phyloP scores from a whole-genome alignment of 2,329 filamentous ascomycete genomes.

The Rhynchosporium secalis region DNA sequence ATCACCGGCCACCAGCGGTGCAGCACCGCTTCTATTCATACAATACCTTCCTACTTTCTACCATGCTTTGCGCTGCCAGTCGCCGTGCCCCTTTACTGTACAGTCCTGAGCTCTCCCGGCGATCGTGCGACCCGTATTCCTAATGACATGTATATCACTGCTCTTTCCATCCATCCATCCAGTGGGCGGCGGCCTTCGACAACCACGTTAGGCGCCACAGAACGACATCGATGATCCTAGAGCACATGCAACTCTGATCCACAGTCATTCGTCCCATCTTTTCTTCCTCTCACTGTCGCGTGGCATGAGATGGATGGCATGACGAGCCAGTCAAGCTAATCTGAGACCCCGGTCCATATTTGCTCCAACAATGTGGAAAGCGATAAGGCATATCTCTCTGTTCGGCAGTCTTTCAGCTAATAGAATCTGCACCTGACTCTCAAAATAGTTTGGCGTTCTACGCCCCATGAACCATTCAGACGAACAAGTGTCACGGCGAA shows the following conservation, averaged over 20 bases:
- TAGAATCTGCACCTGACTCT: slow-evolving; percentile 7
- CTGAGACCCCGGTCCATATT: slow-evolving; percentile 15
- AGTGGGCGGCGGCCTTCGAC: slow-evolving; percentile 16
- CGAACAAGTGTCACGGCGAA: not conserved
- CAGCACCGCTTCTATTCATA: not conserved
- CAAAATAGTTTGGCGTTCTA: slow-evolving; percentile 21
- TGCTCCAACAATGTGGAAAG: slow-evolving; percentile 7
- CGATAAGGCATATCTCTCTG: slow-evolving; percentile 13
- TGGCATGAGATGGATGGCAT: slow-evolving; percentile 12
- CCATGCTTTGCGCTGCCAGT: not conserved
- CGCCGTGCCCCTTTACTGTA: not conserved
- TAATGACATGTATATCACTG: not conserved
- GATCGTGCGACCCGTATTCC: not conserved
- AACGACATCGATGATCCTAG: slow-evolving; percentile 11
- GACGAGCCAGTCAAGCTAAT: slow-evolving; percentile 10
- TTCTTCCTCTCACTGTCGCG: slow-evolving; percentile 1
- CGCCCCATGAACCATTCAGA: not conserved
- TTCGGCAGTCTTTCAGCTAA: slow-evolving; percentile 15
- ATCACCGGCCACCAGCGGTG: not conserved
- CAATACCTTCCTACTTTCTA: not conserved
- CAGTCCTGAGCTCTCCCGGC: not conserved
- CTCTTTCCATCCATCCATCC: not conserved
- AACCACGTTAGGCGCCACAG: slow-evolving; percentile 30
- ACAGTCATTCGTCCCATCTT: slow-evolving; percentile 11
- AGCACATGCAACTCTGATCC: not conserved